phyloP scores from a whole-genome alignment of 2,329 filamentous ascomycete species.

The Monilinia vaccinii-corymbosi region DNA sequence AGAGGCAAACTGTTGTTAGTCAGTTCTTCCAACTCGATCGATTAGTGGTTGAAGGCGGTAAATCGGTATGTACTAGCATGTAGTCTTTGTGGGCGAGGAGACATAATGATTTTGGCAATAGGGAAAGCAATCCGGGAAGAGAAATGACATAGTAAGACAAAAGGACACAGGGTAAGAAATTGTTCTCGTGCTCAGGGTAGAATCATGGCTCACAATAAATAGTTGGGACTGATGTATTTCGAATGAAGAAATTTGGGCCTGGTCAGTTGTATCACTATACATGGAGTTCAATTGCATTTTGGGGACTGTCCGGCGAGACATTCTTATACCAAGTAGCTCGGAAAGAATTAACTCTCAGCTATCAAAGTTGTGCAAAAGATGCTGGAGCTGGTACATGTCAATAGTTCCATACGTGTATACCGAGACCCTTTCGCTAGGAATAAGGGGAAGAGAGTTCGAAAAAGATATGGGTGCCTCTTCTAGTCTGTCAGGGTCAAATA shows the following conservation, averaged over 20 bases:
- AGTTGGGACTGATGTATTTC: constrained; percentile 5
- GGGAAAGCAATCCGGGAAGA: constrained; percentile 62
- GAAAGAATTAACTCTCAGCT: background rate
- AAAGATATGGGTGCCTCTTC: background rate
- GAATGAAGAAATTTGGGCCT: background rate
- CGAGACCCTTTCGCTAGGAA: background rate
- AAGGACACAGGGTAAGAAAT: constrained; percentile 65
- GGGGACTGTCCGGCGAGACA: constrained; percentile 3
- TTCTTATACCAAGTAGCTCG: constrained; percentile 3
- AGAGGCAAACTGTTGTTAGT: constrained; percentile 93
- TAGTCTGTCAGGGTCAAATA: background rate
- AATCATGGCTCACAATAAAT: background rate
- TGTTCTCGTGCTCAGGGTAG: background rate
- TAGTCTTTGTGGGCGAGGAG: background rate
- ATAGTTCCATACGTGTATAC: background rate
- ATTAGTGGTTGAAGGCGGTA: constrained; percentile 84
- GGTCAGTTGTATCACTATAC: background rate
- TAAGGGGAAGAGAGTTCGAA: background rate
- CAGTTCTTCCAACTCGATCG: constrained; percentile 90
- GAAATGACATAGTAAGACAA: constrained; percentile 61
- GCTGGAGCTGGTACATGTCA: background rate
- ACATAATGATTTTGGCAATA: constrained; percentile 24
- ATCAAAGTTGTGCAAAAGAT: background rate
- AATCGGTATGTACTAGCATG: constrained; percentile 48
- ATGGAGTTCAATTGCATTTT: constrained; percentile 1